Evolutionary conservation across 2,329 filamentous ascomycete species (phyloP).

Genomic region (Calonectria crousiana): DNA sequence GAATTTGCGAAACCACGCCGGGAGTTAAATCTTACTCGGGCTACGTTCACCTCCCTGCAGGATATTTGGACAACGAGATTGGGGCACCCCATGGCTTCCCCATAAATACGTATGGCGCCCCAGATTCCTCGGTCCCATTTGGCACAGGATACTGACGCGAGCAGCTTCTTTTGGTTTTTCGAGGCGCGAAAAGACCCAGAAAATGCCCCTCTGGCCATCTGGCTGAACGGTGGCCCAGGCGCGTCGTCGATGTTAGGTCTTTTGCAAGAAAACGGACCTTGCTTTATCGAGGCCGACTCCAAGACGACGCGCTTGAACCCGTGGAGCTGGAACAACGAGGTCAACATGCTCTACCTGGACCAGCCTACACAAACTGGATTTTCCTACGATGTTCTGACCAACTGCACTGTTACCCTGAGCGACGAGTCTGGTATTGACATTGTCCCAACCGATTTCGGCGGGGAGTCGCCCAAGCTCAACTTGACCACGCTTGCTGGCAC

Average conservation of each 20-base stretch:
- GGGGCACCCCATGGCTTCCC: constrained; percentile 26
- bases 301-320: constrained; percentile 66
- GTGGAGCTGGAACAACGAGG: constrained; percentile 73
- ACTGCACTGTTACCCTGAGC: constrained; percentile 67
- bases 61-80: constrained; percentile 23
- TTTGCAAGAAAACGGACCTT: constrained; percentile 59
- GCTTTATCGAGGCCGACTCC: constrained; percentile 59
- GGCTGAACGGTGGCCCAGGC: constrained; percentile 72
- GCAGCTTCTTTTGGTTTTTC: constrained; percentile 46
- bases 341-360: constrained; percentile 68
- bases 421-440: constrained; percentile 64
- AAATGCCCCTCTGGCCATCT: constrained; percentile 59
- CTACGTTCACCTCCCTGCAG: constrained; percentile 60
- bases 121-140: no score
- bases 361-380: constrained; percentile 77
- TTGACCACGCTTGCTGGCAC: constrained; percentile 52
- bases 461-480: constrained; percentile 52
- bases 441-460: constrained; percentile 50
- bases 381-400: constrained; percentile 74
- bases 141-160: neutral
- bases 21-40: constrained; percentile 57
- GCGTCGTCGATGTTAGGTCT: constrained; percentile 45
- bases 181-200: constrained; percentile 41
- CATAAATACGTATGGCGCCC: constrained; percentile 28
- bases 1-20: constrained; percentile 58